Percentiles rank a stretch among this genome's conserved stretches.
These are phyloP conservation scores for Mycena floridula DNA, from an alignment of 768 basidiomycete genomes.

Conservation along the genomic window DNA sequence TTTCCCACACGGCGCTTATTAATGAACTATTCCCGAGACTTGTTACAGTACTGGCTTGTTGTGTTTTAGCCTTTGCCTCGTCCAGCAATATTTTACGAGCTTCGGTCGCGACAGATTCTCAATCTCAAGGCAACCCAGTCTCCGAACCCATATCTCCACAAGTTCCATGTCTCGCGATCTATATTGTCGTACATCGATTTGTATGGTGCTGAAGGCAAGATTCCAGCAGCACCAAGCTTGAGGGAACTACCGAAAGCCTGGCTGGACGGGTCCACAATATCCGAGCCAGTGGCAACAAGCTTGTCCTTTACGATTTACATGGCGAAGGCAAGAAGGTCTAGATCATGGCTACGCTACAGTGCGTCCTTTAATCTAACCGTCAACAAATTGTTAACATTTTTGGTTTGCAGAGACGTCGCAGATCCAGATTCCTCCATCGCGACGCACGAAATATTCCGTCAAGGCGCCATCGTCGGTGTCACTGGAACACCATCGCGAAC, in stretches of 20 bases:
- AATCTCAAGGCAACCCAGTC: conserved; percentile 77
- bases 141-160: conserved; percentile 98
- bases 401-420: no score
- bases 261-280: conserved; percentile 93
- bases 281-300: conserved; percentile 73
- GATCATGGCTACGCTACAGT: conserved; percentile 88
- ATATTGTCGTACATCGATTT: conserved; percentile 65
- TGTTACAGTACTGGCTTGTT: no score
- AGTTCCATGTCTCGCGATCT: conserved; percentile 85
- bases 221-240: conserved; percentile 64
- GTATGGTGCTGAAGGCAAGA: conserved; percentile 70
- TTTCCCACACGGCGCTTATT: no score
- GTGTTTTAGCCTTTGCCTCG: no score
- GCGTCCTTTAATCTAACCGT: no score
- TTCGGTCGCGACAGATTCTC: conserved; percentile 84
- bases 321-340: conserved; percentile 92
- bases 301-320: conserved; percentile 91
- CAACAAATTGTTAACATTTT: no score
- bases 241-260: conserved; percentile 52
- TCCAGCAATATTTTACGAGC: conserved; percentile 99
- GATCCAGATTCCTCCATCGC: conserved; percentile 60
- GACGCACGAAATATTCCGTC: conserved; percentile 81
- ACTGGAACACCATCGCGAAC: conserved; percentile 85
- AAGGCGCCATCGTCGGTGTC: conserved; percentile 96
- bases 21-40: no score